Base-by-base conservation (phyloP, 257 asterid species). In the Fraxinus americana region DNA sequence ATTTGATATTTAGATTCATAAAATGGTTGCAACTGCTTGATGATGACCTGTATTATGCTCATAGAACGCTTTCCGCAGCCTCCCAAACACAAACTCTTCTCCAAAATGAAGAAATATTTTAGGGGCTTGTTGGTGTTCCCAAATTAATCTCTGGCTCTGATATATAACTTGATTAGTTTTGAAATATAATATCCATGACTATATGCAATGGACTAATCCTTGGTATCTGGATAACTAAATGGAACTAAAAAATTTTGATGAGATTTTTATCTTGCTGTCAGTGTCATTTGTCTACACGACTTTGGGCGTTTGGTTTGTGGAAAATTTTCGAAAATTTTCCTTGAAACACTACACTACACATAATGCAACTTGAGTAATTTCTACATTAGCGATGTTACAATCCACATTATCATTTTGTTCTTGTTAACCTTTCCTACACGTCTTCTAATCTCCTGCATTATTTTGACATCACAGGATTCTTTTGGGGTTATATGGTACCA, bases 401-500 rank as follows among this genome's bases (percentile, higher is more conserved):
- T 45, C 54, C 39, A 5, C 4, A 14, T 45, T 45, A 2, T 45
- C 59, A 50, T 50, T 50, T 50, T 16, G 59, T 12, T 50, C 59
- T 50, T n/a, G 5, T 50, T 50, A 50, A 57, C 27, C 11, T n/a
- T n/a, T 57, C 25, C 19, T 19, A n/a, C 27, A 17, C 7, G 66
- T n/a, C 27, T 5, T 57, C 8, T n/a, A 19, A 17, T 57, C 27
- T 17, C 27, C 66, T 57, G 66, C 27, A 57, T 19, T 57, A 8
- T 57, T 10, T 54, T 54, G 27, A 57, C 10, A 4, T 72, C 14
- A 65, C 84, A 93, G 98, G 99, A 91, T 72, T 73, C 89, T n/a
- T 85, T 82, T 50, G 97, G 99, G 99, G 98, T 72, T 93, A 92
- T 75, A 96, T 96, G 98, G 99, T 92, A 72, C 98, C 97, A 80